These are phyloP conservation scores for Rehmannia glutinosa DNA, from an alignment of 257 asterid species.

Conservation along the genomic window DNA sequence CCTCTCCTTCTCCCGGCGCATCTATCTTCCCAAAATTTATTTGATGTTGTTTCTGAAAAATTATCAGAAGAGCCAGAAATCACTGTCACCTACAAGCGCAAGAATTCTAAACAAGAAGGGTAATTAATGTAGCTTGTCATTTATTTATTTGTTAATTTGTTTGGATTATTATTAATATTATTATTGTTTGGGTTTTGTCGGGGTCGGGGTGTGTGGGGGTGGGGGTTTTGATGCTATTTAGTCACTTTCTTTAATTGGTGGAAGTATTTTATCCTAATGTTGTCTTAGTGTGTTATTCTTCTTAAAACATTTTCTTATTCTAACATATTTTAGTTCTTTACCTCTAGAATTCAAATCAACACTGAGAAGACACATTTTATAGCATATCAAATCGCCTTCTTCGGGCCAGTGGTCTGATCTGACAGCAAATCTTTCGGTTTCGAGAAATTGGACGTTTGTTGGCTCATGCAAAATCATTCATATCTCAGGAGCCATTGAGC, in stretches of 20 bases:
- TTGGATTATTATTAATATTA: too few species aligned
- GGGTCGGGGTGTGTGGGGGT: too few species aligned
- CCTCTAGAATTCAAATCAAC: not conserved
- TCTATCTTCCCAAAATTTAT: conserved; percentile 5
- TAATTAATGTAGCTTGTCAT: conserved; percentile 6
- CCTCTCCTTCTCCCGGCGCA: conserved; percentile 19
- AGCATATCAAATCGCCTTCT: not conserved
- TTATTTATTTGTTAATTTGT: too few species aligned
- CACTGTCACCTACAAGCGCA: conserved; percentile 38
- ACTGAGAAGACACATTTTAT: not conserved
- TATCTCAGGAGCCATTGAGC: too few species aligned
- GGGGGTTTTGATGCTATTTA: too few species aligned
- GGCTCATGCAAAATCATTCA: not conserved
- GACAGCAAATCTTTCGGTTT: not conserved
- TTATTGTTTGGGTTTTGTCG: not conserved
- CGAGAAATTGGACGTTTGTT: not conserved
- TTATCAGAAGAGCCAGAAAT: conserved; percentile 26
- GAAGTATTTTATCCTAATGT: too few species aligned
- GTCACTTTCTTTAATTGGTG: too few species aligned
- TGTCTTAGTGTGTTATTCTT: not conserved
- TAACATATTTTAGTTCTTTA: not conserved
- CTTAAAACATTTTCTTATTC: not conserved
- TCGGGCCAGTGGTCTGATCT: not conserved
- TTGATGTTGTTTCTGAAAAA: conserved; percentile 2
- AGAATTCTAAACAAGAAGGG: conserved; percentile 18